Base-by-base conservation (phyloP, 106 monocot genomes). In the Allium sativum region DNA sequence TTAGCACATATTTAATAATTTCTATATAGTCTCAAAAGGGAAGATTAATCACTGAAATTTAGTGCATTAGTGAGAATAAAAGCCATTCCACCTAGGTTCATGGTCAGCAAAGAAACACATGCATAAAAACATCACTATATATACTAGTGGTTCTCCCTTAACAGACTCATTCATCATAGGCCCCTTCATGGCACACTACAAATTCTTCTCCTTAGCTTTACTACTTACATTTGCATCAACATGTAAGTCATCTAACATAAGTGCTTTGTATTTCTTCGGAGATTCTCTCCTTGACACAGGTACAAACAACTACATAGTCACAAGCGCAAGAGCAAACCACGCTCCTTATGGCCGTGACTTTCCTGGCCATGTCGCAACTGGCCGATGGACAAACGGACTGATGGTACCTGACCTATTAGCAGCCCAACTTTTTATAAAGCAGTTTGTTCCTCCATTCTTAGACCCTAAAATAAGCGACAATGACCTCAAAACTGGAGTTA, bases 211-310 rank as follows among this genome's bases (percentile, higher is more conserved):
- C 22, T 22, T 22, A 22, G 22, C 22, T 1, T 22, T 22, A 22
- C 22, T 22, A 22, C 22, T 48, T 15, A 48, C 48, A 48, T 48
- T 48, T 15, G 15, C 15, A 10, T 48, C 48, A 4, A 48, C 48
- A 12, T 48, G 12, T 4, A 10, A 48, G 15, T 55, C 54, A 1
- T n/a, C 5, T 3, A 70, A 65, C 22, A 55, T 77, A 40, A 16
- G 67, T n/a, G 72, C 77, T 7, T 14, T 50, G 15, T 52, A 72
- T 45, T 67, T 61, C 53, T 77, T 77, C 31, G 77, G 77, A 8
- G 77, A 77, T 46, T 77, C 77, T 12, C 18, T 66, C 16, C 43
- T 77, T 12, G 77, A 77, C 62, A 67, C 77, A 20, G 77, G 77
- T 31, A 77, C 72, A 61, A 77, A 77, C 43, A 55, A 44, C 45